A percentile compares a stretch with the other conserved stretches of the same genome.
phyloP scores from a whole-genome alignment of 441 rosid genomes.

The Pelargonium cotyledonis region DNA sequence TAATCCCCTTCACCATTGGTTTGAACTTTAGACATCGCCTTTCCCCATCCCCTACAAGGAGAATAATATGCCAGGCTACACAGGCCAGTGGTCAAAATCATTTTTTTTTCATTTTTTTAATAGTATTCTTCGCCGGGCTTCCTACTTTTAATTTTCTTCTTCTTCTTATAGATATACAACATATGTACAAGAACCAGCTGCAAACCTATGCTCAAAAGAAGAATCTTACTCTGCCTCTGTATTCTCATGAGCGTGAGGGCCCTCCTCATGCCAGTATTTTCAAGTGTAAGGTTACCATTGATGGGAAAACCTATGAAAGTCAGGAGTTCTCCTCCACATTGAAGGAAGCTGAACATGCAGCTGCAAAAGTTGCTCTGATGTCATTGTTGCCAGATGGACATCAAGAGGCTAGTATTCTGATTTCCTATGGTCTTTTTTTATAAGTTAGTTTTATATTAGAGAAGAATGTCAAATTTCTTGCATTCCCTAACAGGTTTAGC shows the following conservation, averaged over 20 bases:
- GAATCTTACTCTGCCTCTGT: conserved; percentile 39
- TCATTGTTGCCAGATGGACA: conserved; percentile 27
- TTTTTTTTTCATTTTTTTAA: neutral
- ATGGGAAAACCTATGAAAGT: conserved; percentile 43
- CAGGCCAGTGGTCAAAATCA: neutral
- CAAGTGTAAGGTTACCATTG: conserved; percentile 47
- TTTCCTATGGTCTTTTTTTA: neutral
- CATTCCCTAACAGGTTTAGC: neutral
- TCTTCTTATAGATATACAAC: conserved; percentile 27
- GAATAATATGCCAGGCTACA: neutral
- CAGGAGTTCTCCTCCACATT: conserved; percentile 40
- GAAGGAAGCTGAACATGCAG: conserved; percentile 70
- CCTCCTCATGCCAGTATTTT: conserved; percentile 66
- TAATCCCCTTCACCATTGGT: neutral
- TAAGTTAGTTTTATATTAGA: neutral
- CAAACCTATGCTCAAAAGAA: conserved; percentile 52
- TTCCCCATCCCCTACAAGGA: neutral
- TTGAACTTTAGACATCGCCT: neutral
- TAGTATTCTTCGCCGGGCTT: neutral
- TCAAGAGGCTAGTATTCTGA: conserved; percentile 44
- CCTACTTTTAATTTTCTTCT: neutral
- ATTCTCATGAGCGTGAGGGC: conserved; percentile 49
- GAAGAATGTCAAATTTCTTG: conserved; percentile 8
- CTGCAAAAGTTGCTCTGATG: conserved; percentile 59
- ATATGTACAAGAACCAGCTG: conserved; percentile 45